Evolutionary conservation across 257 asterid genomes (phyloP).

Genomic region (Salvia rosmarinus): DNA sequence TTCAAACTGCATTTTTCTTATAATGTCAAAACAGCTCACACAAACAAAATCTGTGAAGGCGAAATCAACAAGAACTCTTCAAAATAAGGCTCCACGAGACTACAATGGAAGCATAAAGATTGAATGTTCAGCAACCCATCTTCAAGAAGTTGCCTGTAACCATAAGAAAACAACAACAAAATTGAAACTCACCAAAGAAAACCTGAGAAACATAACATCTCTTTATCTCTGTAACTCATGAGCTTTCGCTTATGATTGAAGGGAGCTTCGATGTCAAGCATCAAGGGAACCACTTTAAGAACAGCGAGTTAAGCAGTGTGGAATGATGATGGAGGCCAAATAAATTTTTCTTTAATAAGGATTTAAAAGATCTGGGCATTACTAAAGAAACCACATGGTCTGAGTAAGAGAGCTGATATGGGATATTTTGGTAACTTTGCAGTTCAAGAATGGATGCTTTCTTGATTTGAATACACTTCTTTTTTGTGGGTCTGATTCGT

Average conservation of each 20-base stretch:
- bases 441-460: slow-evolving; percentile 23
- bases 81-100: slow-evolving; percentile 11
- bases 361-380: slow-evolving; percentile 31
- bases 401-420: slow-evolving; percentile 30
- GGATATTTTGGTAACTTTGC: slow-evolving; percentile 37
- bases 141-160: slow-evolving; percentile 32
- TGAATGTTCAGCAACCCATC: slow-evolving; percentile 40
- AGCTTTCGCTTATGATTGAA: slow-evolving; percentile 60
- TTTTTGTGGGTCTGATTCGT: slow-evolving; percentile 41
- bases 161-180: slow-evolving; percentile 36
- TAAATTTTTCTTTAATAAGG: slow-evolving; percentile 1
- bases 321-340: slow-evolving; percentile 46
- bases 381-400: slow-evolving; percentile 43
- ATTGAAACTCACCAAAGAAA: slow-evolving; percentile 49
- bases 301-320: slow-evolving; percentile 60
- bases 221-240: slow-evolving; percentile 39
- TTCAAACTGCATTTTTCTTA: neutral
- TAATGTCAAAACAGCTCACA: slow-evolving; percentile 1
- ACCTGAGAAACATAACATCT: slow-evolving; percentile 41
- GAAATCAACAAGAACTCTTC: slow-evolving; percentile 24
- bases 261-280: slow-evolving; percentile 82
- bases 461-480: slow-evolving; percentile 33
- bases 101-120: slow-evolving; percentile 39
- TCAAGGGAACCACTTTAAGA: slow-evolving; percentile 75
- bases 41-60: slow-evolving; percentile 9